Evolutionary conservation across 768 basidiomycete genomes (phyloP).

Genomic region (Tubosaeta sp.): DNA sequence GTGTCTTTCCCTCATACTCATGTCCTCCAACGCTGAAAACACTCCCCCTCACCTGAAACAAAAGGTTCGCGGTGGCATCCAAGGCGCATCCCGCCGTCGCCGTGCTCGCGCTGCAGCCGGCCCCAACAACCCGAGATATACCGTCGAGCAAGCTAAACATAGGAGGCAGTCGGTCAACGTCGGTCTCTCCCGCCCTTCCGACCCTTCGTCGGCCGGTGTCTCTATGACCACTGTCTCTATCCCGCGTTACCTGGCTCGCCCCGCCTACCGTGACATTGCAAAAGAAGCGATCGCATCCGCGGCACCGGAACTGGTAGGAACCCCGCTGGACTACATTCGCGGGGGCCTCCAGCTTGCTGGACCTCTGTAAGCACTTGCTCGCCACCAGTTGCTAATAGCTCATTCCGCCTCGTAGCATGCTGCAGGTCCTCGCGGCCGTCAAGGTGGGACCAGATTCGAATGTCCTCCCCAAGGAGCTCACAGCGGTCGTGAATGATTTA

Average conservation of each 20-base stretch:
- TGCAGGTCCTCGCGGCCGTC: conserved; percentile 27
- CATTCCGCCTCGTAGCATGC: conserved; percentile 21
- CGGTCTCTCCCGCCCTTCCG: conserved; percentile 21
- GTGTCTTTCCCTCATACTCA: neutral
- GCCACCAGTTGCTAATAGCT: neutral
- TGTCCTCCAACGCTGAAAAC: conserved; percentile 32
- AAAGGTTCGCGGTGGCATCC: conserved; percentile 27
- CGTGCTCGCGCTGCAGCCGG: conserved; percentile 33
- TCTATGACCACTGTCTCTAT: conserved; percentile 12
- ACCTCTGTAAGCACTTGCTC: conserved; percentile 18
- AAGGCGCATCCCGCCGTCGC: conserved; percentile 36
- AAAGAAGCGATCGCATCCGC: conserved; percentile 12
- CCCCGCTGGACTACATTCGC: conserved; percentile 23
- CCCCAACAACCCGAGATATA: conserved; percentile 30
- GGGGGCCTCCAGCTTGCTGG: conserved; percentile 27
- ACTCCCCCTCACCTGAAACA: conserved; percentile 26
- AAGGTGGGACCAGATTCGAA: conserved; percentile 17
- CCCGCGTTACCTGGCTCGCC: conserved; percentile 25
- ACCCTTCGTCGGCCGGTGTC: neutral
- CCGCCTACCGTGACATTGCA: conserved; percentile 10
- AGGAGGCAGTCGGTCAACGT: conserved; percentile 28
- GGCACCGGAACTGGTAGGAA: conserved; percentile 27
- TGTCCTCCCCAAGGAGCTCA: conserved; percentile 28
- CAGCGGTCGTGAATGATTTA: conserved; percentile 24
- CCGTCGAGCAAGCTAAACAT: conserved; percentile 38